phyloP scores from a whole-genome alignment of 2,329 filamentous ascomycete species.

The Rhynchosporium graminicola region DNA sequence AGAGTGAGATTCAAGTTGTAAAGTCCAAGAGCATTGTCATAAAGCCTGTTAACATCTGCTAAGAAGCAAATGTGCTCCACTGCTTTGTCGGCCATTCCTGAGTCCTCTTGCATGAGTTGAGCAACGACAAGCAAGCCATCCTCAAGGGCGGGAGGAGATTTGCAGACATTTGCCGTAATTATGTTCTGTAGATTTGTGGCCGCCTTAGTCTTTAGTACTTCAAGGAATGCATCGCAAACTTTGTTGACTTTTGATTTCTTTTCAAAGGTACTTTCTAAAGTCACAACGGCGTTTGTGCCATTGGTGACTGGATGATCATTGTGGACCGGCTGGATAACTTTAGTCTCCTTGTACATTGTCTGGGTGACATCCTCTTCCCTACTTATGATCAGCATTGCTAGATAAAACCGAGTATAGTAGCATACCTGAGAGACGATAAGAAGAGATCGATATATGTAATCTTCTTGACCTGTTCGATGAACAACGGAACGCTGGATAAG shows the following conservation, averaged over 20 bases:
- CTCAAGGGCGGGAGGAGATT: conserved; percentile 84
- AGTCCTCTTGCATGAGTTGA: conserved; percentile 65
- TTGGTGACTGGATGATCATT: conserved; percentile 34
- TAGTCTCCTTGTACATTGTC: conserved; percentile 90
- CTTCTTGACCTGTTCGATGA: conserved; percentile 82
- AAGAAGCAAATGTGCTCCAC: conserved; percentile 98
- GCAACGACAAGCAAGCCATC: conserved; percentile 81
- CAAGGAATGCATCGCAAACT: conserved; percentile 83
- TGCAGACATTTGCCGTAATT: conserved; percentile 93
- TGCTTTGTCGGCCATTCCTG: conserved; percentile 78
- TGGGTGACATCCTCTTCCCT: conserved; percentile 90
- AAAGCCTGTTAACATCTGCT: conserved; percentile 87
- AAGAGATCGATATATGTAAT: conserved; percentile 87
- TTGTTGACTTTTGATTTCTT: conserved; percentile 71
- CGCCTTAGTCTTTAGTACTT: conserved; percentile 62
- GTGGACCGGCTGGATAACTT: conserved; percentile 46
- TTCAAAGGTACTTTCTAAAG: conserved; percentile 25
- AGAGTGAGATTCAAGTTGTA: conserved; percentile 91
- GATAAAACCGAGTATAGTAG: background rate
- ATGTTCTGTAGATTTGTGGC: conserved; percentile 79
- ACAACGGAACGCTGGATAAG: conserved; percentile 70
- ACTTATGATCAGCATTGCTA: conserved; percentile 21
- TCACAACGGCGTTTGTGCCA: conserved; percentile 22
- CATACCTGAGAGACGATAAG: conserved; percentile 77
- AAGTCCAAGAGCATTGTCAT: conserved; percentile 84